Evolutionary conservation across 2,329 filamentous ascomycete species (phyloP).

Genomic region (Teratosphaeriaceae sp.): DNA sequence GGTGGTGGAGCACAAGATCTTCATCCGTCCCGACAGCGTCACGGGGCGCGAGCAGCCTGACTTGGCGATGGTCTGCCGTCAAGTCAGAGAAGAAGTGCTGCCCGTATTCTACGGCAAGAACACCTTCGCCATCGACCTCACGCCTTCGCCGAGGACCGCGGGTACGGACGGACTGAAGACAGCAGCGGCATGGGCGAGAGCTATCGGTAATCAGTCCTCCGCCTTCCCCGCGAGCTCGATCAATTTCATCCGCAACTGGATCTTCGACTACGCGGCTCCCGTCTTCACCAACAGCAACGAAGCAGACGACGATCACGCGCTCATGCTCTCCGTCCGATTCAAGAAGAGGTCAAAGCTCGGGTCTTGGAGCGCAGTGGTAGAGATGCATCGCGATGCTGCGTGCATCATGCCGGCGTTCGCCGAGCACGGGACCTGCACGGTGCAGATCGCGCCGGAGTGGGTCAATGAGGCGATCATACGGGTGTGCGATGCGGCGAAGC

Average conservation of each 20-base stretch:
- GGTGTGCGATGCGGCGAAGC: conserved; percentile 2
- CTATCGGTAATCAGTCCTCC: conserved; percentile 1
- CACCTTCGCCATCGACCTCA: conserved; percentile 16
- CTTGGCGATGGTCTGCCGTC: conserved; percentile 16
- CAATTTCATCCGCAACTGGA: conserved; percentile 10
- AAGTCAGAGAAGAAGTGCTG: conserved; percentile 19
- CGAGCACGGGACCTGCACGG: conserved; percentile 2
- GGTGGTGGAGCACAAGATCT: conserved; percentile 15
- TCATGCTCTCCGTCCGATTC: conserved; percentile 6
- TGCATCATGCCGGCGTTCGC: conserved; percentile 6
- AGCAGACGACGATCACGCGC: not conserved
- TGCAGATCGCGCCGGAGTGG: conserved; percentile 8
- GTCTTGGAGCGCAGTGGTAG: conserved; percentile 3
- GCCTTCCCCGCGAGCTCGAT: no score
- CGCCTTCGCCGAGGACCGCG: not conserved
- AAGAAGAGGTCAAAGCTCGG: not conserved
- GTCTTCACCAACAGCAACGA: not conserved
- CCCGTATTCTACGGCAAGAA: conserved; percentile 22
- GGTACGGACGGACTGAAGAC: not conserved
- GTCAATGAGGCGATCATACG: conserved; percentile 7
- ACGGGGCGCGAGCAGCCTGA: conserved; percentile 21
- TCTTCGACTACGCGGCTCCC: conserved; percentile 5
- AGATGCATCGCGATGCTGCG: conserved; percentile 9
- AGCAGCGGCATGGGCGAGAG: conserved; percentile 13
- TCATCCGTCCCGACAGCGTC: conserved; percentile 14